Conservation (phyloP, 129 eudicot genomes). For the Arctium lappa region DNA sequence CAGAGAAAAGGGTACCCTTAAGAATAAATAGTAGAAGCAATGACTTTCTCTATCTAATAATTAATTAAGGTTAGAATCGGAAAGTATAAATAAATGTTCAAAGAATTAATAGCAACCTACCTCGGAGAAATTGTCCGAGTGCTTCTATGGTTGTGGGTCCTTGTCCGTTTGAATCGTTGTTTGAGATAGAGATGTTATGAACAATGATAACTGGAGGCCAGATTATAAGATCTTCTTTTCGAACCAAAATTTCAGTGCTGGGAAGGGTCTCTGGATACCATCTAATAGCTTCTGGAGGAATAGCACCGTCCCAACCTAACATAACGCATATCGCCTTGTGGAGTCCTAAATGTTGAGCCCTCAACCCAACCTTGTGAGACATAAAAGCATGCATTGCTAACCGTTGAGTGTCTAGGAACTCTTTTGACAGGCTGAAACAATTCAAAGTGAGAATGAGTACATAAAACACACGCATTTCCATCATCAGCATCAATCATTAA, state of each 20-base stretch:
- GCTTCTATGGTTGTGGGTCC: slow-evolving; percentile 42
- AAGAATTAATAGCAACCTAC: slow-evolving; percentile 24
- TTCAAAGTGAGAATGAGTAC: slow-evolving; percentile 1
- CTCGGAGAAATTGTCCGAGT: slow-evolving; percentile 52
- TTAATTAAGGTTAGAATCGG: not conserved
- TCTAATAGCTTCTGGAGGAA: slow-evolving; percentile 34
- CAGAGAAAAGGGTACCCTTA: not conserved
- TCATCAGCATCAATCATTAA: not conserved
- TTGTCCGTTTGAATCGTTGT: slow-evolving; percentile 21
- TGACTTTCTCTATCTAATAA: not conserved
- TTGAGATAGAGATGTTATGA: slow-evolving; percentile 34
- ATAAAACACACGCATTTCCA: slow-evolving; percentile 4
- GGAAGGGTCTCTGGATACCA: slow-evolving; percentile 44
- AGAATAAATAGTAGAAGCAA: not conserved
- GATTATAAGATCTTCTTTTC: slow-evolving; percentile 61
- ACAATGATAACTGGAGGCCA: slow-evolving; percentile 76
- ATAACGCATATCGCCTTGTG: slow-evolving; percentile 71
- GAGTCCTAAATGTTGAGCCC: slow-evolving; percentile 68
- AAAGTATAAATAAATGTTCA: not conserved
- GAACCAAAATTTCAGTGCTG: slow-evolving; percentile 41
- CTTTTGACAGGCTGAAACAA: slow-evolving; percentile 48
- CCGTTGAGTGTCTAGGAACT: slow-evolving; percentile 55
- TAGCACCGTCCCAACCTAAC: slow-evolving; percentile 56
- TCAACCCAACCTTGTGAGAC: slow-evolving; percentile 60
- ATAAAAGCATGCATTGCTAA: slow-evolving; percentile 63